phyloP scores from a whole-genome alignment of 441 rosid species.

The Croton laevigatus region DNA sequence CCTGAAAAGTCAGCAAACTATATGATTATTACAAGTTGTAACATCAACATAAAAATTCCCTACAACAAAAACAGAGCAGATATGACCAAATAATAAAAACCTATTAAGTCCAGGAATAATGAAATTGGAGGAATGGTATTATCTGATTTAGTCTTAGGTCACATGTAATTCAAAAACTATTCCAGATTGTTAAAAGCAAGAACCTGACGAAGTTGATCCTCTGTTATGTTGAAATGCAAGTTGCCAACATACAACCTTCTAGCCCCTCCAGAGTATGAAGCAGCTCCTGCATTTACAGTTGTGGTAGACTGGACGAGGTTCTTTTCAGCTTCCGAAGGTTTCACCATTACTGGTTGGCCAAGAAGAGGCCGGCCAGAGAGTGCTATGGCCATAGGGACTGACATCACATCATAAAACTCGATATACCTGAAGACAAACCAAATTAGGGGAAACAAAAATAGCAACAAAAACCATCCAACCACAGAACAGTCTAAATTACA shows the following conservation, averaged over 20 bases:
- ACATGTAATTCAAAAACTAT: background rate
- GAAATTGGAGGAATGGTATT: background rate
- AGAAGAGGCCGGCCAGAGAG: conserved; percentile 97
- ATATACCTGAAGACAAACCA: conserved; percentile 54
- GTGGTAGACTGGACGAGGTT: conserved; percentile 94
- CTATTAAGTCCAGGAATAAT: background rate
- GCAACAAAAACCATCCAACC: background rate
- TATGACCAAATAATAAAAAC: background rate
- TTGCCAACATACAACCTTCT: conserved; percentile 95
- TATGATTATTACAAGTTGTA: background rate
- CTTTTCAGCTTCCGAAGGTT: conserved; percentile 99
- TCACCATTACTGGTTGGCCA: conserved; percentile 97
- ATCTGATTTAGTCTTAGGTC: background rate
- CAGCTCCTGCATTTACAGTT: conserved; percentile 55
- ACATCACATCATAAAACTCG: conserved; percentile 97
- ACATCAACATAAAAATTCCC: background rate
- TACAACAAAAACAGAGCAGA: background rate
- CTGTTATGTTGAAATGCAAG: conserved; percentile 79
- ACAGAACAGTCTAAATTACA: background rate
- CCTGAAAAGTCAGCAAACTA: conserved; percentile 43
- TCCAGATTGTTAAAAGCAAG: background rate
- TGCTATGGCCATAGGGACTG: conserved; percentile 99
- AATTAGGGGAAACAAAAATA: background rate
- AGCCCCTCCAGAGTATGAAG: conserved; percentile 87
- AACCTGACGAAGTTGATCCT: conserved; percentile 92